Conservation (phyloP, 345 rosid genomes). For the Leavenworthia alabamica region DNA sequence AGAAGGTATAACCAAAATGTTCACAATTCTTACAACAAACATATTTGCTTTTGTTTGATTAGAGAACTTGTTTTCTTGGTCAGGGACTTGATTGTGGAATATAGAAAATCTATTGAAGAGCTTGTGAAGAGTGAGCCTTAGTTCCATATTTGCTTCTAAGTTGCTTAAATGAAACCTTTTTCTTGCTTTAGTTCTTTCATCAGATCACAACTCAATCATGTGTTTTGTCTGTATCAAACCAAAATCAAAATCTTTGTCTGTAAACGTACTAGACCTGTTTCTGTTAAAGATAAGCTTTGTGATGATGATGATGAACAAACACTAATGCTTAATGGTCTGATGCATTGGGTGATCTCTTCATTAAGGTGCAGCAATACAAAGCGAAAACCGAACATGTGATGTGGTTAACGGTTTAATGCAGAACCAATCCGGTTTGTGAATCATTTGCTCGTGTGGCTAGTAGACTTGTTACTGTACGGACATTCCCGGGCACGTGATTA, state of each 20-base stretch:
- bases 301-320: too few species aligned
- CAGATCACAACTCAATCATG: neutral
- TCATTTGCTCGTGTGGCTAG: neutral
- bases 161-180: neutral
- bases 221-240: neutral
- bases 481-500: neutral
- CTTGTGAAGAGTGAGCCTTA: conserved; percentile 17
- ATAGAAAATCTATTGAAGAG: conserved; percentile 56
- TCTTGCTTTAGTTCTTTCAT: neutral
- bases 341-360: neutral
- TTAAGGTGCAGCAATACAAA: neutral
- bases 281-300: neutral
- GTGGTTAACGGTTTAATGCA: neutral
- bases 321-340: too few species aligned
- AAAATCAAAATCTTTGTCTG: neutral
- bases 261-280: neutral
- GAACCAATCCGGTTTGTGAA: neutral
- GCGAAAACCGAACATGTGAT: neutral
- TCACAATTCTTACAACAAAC: neutral
- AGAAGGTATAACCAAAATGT: conserved; percentile 44
- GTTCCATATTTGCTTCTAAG: neutral
- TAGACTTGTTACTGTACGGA: neutral
- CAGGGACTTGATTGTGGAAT: conserved; percentile 61
- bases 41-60: neutral
- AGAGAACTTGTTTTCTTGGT: too few species aligned